A percentile compares a stretch with the other conserved stretches of the same genome.
Evolutionary conservation across 2,329 filamentous ascomycete species (phyloP).

Genomic region (Colletotrichum orbiculare): DNA sequence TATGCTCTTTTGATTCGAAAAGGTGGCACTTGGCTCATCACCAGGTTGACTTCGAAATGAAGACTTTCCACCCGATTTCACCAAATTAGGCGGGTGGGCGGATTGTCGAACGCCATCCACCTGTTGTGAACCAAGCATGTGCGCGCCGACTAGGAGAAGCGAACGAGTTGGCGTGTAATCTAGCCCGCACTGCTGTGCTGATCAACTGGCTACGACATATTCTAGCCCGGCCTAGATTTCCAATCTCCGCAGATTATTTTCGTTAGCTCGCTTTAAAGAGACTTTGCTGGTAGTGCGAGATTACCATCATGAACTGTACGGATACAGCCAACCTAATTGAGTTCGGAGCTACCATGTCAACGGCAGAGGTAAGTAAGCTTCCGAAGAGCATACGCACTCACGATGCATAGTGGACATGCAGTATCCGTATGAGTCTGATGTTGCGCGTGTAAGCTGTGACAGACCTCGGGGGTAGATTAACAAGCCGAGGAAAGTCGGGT

Average conservation of each 20-base stretch:
- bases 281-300: constrained; percentile 18
- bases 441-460: constrained; percentile 21
- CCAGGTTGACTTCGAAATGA: too few species aligned
- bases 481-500: constrained; percentile 23
- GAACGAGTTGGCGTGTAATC: constrained; percentile 30
- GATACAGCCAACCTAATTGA: constrained; percentile 1
- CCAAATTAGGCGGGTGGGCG: not conserved
- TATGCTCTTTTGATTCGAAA: not conserved
- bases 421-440: constrained; percentile 7
- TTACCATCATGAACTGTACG: constrained; percentile 7
- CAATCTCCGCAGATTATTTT: not conserved
- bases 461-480: not conserved
- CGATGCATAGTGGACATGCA: not conserved
- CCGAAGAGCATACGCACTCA: not conserved
- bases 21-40: too few species aligned
- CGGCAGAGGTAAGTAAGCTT: constrained; percentile 1
- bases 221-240: constrained; percentile 29
- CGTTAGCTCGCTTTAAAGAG: constrained; percentile 9
- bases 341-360: constrained; percentile 11
- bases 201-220: constrained; percentile 21
- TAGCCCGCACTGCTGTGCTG: constrained; percentile 12
- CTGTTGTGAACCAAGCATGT: constrained; percentile 8
- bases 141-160: constrained; percentile 28
- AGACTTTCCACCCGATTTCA: not conserved
- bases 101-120: not conserved